Evolutionary conservation across 2,329 filamentous ascomycete genomes (phyloP).

Genomic region (Aspergillus sergii): DNA sequence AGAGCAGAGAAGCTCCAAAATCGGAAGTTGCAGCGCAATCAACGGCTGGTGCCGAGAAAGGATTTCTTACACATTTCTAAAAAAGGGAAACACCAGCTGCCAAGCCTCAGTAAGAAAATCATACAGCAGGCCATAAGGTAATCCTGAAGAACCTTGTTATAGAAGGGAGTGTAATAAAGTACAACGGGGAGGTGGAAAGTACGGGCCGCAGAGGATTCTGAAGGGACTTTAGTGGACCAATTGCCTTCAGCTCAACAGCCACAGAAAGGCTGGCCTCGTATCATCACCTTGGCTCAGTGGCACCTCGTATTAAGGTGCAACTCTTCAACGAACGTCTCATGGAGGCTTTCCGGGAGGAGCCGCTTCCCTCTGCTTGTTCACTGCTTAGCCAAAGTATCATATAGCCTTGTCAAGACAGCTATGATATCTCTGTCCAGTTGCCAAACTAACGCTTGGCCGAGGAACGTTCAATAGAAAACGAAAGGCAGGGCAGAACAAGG

Average conservation of each 20-base stretch:
- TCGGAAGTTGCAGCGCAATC: neutral
- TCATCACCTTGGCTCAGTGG: neutral
- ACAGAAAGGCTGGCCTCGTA: neutral
- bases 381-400: neutral
- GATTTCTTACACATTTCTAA: no score
- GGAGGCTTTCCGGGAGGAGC: neutral
- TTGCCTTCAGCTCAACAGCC: neutral
- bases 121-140: neutral
- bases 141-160: neutral
- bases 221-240: neutral
- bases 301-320: neutral
- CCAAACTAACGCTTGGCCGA: no score
- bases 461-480: no score
- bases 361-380: neutral
- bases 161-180: neutral
- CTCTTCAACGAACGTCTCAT: neutral
- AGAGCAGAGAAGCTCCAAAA: neutral
- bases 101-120: neutral
- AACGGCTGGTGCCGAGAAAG: neutral
- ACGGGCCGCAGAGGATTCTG: neutral
- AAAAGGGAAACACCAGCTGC: no score
- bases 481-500: no score
- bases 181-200: neutral
- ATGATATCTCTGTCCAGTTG: neutral
- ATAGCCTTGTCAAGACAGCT: neutral